phyloP scores from a whole-genome alignment of 495 filamentous ascomycete species.

The Lichenothelia convexa region DNA sequence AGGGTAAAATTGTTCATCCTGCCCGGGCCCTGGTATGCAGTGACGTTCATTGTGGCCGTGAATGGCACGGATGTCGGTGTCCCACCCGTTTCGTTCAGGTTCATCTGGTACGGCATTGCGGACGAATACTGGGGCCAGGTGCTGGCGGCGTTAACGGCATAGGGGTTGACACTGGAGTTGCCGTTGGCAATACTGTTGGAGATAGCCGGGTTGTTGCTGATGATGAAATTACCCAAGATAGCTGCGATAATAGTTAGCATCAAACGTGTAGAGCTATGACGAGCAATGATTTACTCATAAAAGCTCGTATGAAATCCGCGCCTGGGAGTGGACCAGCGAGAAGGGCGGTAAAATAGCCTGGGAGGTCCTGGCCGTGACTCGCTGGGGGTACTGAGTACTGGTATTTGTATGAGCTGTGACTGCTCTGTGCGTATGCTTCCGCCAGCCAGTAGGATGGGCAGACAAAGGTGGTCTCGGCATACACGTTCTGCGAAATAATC shows the following conservation, averaged over 20 bases:
- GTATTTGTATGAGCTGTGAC: conserved; percentile 30
- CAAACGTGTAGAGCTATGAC: neutral
- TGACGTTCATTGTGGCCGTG: neutral
- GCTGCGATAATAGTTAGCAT: conserved; percentile 5
- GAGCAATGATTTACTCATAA: conserved; percentile 10
- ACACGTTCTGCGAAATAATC: conserved; percentile 29
- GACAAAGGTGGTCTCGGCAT: conserved; percentile 40
- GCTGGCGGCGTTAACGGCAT: conserved; percentile 2
- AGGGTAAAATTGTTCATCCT: conserved; percentile 4
- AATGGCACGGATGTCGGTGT: conserved; percentile 8
- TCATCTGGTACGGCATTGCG: conserved; percentile 23
- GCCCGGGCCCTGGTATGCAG: conserved; percentile 3
- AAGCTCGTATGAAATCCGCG: conserved; percentile 18
- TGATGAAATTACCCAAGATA: conserved; percentile 39
- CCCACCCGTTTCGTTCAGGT: conserved; percentile 38
- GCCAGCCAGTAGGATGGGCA: conserved; percentile 49
- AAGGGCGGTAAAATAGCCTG: conserved; percentile 32
- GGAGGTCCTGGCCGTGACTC: conserved; percentile 36
- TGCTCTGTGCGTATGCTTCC: conserved; percentile 29
- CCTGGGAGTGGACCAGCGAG: conserved; percentile 12
- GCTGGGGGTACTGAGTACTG: conserved; percentile 43
- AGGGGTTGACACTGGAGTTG: conserved; percentile 4
- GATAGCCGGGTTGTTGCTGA: conserved; percentile 31
- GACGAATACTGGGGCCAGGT: conserved; percentile 20
- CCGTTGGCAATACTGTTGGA: conserved; percentile 23